Conservation (phyloP, 768 basidiomycete species). For the Guyanaporus albipodus region DNA sequence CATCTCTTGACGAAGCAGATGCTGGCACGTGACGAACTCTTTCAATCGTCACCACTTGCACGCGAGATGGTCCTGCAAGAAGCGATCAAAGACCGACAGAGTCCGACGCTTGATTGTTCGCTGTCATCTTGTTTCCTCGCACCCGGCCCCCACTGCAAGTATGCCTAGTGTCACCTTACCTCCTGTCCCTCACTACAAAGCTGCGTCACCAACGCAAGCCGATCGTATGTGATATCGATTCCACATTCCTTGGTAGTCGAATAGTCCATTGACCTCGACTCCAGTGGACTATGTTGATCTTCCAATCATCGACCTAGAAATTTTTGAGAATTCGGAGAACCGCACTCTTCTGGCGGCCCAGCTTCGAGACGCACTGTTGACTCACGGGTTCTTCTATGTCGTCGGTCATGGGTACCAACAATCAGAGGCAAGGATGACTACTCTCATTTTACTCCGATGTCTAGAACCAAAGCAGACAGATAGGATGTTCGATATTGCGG, state of each 20-base stretch:
- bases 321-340: conserved; percentile 35
- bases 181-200: conserved; percentile 33
- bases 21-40: too few species aligned
- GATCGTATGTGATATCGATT: conserved; percentile 26
- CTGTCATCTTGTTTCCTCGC: too few species aligned
- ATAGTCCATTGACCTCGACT: conserved; percentile 13
- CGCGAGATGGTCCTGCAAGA: too few species aligned
- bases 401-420: conserved; percentile 37
- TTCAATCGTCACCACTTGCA: too few species aligned
- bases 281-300: conserved; percentile 50
- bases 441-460: too few species aligned
- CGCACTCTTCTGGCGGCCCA: conserved; percentile 39
- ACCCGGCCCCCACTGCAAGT: too few species aligned
- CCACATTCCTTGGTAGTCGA: background rate
- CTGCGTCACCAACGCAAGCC: conserved; percentile 33
- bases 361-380: conserved; percentile 44
- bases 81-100: too few species aligned
- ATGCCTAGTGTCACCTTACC: too few species aligned
- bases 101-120: too few species aligned
- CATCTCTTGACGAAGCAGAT: too few species aligned
- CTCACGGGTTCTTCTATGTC: conserved; percentile 41
- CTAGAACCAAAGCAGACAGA: conserved; percentile 36
- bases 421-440: conserved; percentile 35
- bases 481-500: too few species aligned
- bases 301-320: conserved; percentile 48